These are phyloP conservation scores for Glycyrrhiza uralensis DNA, from an alignment of 306 rosid genomes.

Conservation along the genomic window DNA sequence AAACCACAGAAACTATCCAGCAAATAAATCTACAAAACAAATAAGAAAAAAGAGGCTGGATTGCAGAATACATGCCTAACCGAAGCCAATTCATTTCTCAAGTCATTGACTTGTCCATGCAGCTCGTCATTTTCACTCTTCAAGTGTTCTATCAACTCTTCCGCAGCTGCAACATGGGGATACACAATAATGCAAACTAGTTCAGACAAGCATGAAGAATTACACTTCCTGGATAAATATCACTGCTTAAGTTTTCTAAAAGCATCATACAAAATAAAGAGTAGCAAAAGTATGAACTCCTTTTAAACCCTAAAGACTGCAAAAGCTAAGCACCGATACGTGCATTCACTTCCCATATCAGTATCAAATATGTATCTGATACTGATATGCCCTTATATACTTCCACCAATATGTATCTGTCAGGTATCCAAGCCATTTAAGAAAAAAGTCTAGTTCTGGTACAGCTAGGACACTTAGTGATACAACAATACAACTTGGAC, in stretches of 20 bases:
- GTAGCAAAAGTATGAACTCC: background rate
- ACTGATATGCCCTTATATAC: no score
- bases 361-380: background rate
- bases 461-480: background rate
- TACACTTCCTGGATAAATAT: background rate
- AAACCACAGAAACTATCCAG: background rate
- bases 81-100: slow-evolving; percentile 63
- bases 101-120: slow-evolving; percentile 48
- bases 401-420: background rate
- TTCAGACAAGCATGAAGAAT: background rate
- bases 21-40: background rate
- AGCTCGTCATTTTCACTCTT: slow-evolving; percentile 57
- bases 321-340: background rate
- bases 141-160: slow-evolving; percentile 68
- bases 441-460: background rate
- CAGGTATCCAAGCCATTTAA: background rate
- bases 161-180: slow-evolving; percentile 59
- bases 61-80: slow-evolving; percentile 50
- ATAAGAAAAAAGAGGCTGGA: background rate
- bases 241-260: background rate
- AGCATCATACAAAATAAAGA: background rate
- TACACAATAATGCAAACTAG: background rate
- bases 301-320: background rate
- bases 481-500: background rate
- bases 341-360: background rate